These are phyloP conservation scores for Phytophthora pistaciae DNA, from an alignment of 352 stramenopile genomes.

Conservation along the genomic window DNA sequence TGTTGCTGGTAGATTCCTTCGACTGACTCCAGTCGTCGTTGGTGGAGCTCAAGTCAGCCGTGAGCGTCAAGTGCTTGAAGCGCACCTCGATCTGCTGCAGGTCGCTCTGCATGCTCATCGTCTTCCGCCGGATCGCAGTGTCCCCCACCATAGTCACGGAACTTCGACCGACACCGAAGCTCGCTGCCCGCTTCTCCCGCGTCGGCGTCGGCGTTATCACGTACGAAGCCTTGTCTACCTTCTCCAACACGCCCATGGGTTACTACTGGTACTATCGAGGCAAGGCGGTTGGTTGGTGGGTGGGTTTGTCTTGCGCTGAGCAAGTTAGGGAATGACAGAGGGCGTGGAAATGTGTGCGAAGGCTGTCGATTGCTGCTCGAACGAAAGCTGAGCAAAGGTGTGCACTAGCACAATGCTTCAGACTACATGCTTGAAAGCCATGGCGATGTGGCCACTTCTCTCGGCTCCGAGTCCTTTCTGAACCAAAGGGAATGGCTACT, in stretches of 20 bases:
- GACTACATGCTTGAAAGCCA: too few species aligned
- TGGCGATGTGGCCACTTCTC: neutral
- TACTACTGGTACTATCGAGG: neutral
- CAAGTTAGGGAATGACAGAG: constrained; percentile 2
- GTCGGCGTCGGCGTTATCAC: constrained; percentile 3
- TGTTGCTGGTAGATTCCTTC: neutral
- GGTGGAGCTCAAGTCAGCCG: neutral
- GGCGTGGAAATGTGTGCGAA: neutral
- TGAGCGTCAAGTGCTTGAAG: constrained; percentile 10
- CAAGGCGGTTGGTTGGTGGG: neutral
- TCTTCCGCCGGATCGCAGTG: neutral
- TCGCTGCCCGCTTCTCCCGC: neutral
- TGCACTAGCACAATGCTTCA: too few species aligned
- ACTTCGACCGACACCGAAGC: neutral
- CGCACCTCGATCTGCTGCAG: constrained; percentile 1
- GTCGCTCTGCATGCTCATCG: constrained; percentile 1
- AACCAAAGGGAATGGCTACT: neutral
- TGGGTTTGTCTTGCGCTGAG: constrained; percentile 1
- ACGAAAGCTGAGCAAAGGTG: neutral
- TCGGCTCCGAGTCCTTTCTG: neutral
- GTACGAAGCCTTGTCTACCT: constrained; percentile 1
- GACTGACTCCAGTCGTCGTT: neutral
- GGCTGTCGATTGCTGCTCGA: neutral
- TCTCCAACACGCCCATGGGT: constrained; percentile 1
- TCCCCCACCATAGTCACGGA: neutral